A percentile compares a stretch with the other conserved stretches of the same genome.
phyloP scores from a whole-genome alignment of 352 stramenopile genomes.

The Globisporangium splendens region DNA sequence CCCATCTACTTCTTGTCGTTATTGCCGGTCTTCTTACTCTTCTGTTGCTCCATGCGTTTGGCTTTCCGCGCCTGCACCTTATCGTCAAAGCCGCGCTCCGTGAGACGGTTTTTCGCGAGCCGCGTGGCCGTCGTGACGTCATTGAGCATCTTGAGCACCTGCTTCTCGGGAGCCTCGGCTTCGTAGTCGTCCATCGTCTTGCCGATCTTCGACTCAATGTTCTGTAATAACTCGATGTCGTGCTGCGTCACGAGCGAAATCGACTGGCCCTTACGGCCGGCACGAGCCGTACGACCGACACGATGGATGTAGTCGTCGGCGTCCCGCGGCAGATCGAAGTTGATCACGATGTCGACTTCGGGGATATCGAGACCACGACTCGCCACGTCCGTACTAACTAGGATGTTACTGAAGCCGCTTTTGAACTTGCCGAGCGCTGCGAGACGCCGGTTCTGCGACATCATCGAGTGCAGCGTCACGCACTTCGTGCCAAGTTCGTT shows the following conservation, averaged over 20 bases:
- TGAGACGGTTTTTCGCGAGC: slow-evolving; percentile 91
- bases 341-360: slow-evolving; percentile 95
- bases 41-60: slow-evolving; percentile 60
- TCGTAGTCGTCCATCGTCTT: slow-evolving; percentile 92
- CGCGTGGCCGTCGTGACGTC: slow-evolving; percentile 93
- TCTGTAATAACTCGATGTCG: slow-evolving; percentile 93
- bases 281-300: slow-evolving; percentile 94
- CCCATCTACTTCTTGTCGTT: slow-evolving; percentile 21
- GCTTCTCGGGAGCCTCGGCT: slow-evolving; percentile 76
- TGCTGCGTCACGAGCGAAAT: slow-evolving; percentile 95
- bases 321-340: slow-evolving; percentile 95
- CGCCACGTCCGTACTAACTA: slow-evolving; percentile 98
- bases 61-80: slow-evolving; percentile 71
- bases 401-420: slow-evolving; percentile 87
- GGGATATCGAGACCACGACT: slow-evolving; percentile 96
- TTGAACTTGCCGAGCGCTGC: slow-evolving; percentile 97
- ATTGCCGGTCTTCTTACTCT: slow-evolving; percentile 25
- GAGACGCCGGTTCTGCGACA: slow-evolving; percentile 93
- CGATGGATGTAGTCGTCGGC: slow-evolving; percentile 98
- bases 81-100: slow-evolving; percentile 87
- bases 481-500: slow-evolving; percentile 90
- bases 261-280: slow-evolving; percentile 86
- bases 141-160: slow-evolving; percentile 94
- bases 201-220: slow-evolving; percentile 90
- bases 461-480: slow-evolving; percentile 95